Percentiles rank a stretch among this genome's conserved stretches.
phyloP scores from a whole-genome alignment of 148 eudicot genomes.

The Linanthus parryae region DNA sequence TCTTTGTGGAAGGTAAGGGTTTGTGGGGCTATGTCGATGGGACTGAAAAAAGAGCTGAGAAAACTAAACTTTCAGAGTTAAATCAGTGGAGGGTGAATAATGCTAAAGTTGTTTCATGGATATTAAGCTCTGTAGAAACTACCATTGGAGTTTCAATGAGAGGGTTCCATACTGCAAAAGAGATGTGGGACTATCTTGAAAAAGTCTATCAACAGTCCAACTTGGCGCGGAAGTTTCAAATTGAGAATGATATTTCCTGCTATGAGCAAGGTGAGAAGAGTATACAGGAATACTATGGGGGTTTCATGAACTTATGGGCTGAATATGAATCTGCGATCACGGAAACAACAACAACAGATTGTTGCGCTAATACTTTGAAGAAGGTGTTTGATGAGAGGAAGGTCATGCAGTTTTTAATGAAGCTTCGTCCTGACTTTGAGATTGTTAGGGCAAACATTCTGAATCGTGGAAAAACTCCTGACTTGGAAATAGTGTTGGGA shows the following conservation, averaged over 20 bases:
- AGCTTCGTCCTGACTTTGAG: background rate
- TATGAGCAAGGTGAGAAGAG: background rate
- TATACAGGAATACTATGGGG: background rate
- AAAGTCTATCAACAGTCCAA: slow-evolving; percentile 2
- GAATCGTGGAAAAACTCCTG: background rate
- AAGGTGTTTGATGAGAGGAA: background rate
- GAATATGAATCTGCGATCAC: background rate
- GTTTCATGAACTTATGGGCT: background rate
- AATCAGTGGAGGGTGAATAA: no score
- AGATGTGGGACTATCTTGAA: slow-evolving; percentile 6
- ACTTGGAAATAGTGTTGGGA: background rate
- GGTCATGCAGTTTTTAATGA: background rate
- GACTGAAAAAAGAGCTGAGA: no score
- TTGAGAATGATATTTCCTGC: background rate
- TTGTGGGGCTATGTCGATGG: no score
- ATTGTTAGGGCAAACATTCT: background rate
- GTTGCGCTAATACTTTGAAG: background rate
- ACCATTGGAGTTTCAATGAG: background rate
- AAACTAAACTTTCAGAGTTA: no score
- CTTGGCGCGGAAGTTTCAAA: background rate
- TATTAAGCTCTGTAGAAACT: slow-evolving; percentile 1
- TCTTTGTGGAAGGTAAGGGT: no score
- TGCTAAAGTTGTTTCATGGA: slow-evolving; percentile 4
- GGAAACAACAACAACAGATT: background rate
- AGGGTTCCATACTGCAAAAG: background rate